Evolutionary conservation across 441 rosid species (phyloP), one percentile per base, ranked within the genome.

Genomic region (Adansonia grandidieri): DNA sequence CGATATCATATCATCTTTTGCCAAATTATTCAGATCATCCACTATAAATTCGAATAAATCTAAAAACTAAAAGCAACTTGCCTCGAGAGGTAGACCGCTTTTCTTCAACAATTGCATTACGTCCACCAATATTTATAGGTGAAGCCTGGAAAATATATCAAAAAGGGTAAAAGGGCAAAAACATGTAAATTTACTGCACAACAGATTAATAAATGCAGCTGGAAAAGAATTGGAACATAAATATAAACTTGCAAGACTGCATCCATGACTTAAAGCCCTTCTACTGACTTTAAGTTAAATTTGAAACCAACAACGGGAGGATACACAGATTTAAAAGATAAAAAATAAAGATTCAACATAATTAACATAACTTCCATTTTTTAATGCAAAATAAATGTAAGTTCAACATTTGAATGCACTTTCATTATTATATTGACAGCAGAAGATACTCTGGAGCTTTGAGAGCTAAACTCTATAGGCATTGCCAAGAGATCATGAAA

Each of bases 81-180:
- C 99, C 98, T 88, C 98, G 91, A 72, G 88, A 77, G 24, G 98
- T 92, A 37, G 99, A 96, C 77, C 91, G 91, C 86, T 96, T 96
- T 77, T 90, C 94, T 86, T 96, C 99, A 77, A 96, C 89, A 67
- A 85, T 82, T 61, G 89, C 97, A 66, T 84, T 88, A 32, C 85
- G 88, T 40, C 97, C 97, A 85, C 85, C 82, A 81, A 96, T 88
- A 67, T 82, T 76, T 60, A 96, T 81, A 32, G 99, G 99, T 48
- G 99, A 96, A 77, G 99, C 99, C 99, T 95, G 88, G 64, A 63
- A 87, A 45, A 76, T 48, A 63, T 32, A 5, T 75, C 45, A 71
- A 32, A n/a, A 51, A 51, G 3, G 47, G 4, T 1, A 9, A 9
- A 71, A 37, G 9, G 24, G 62, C 4, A 71, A 9, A 71, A 67